A percentile compares a stretch with the other conserved stretches of the same genome.
Conservation (phyloP, 352 stramenopile species). For the Phytophthora sansomeana region DNA sequence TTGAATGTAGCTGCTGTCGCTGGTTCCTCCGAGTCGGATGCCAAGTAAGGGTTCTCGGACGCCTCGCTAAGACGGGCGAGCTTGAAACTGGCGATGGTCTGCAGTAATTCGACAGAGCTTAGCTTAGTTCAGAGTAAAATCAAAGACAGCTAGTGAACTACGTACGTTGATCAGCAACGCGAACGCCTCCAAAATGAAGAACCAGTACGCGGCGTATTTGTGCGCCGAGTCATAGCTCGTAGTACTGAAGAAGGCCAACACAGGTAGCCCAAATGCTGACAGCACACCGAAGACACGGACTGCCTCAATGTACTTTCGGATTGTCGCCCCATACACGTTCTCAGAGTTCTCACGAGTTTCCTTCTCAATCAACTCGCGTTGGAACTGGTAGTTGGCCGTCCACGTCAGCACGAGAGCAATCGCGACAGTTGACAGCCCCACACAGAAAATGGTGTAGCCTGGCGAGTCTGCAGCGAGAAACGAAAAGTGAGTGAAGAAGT, state of each 20-base stretch:
- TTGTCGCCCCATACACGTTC: slow-evolving; percentile 4
- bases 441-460: slow-evolving; percentile 49
- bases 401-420: slow-evolving; percentile 48
- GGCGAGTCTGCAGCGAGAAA: slow-evolving; percentile 32
- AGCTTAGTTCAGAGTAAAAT: not conserved
- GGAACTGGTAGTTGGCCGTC: slow-evolving; percentile 57
- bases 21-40: slow-evolving; percentile 8
- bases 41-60: slow-evolving; percentile 12
- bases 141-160: not conserved
- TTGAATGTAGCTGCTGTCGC: slow-evolving; percentile 1
- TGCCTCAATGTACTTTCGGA: slow-evolving; percentile 23
- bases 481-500: not conserved
- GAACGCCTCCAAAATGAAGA: slow-evolving; percentile 73
- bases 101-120: not conserved
- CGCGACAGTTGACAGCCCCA: slow-evolving; percentile 37
- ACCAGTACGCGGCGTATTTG: slow-evolving; percentile 72
- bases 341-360: slow-evolving; percentile 14
- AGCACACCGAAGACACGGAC: slow-evolving; percentile 43
- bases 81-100: slow-evolving; percentile 51
- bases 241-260: slow-evolving; percentile 68
- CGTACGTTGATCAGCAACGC: slow-evolving; percentile 67
- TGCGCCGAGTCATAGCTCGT: slow-evolving; percentile 35
- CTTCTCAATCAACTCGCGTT: slow-evolving; percentile 38
- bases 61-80: slow-evolving; percentile 22
- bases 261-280: slow-evolving; percentile 49